Percentiles rank a stretch among this genome's conserved stretches.
Evolutionary conservation across 768 basidiomycete genomes (phyloP).

Genomic region (Dendrothele bispora): DNA sequence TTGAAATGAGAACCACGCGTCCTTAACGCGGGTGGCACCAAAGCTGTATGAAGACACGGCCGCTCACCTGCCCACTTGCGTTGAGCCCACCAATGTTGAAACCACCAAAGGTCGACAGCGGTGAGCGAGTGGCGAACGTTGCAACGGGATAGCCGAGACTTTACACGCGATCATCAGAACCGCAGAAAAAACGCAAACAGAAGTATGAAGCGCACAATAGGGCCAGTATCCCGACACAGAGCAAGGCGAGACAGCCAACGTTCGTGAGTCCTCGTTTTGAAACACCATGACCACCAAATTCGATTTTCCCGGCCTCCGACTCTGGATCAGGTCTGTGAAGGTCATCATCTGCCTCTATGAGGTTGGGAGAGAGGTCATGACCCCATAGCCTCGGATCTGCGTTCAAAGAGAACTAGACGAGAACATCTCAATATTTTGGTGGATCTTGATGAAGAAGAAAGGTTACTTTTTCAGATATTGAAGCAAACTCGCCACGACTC

Average conservation of each 20-base stretch:
- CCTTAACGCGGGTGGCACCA: background rate
- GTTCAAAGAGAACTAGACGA: slow-evolving; percentile 46
- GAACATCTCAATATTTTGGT: background rate
- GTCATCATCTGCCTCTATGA: slow-evolving; percentile 43
- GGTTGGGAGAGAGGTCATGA: slow-evolving; percentile 41
- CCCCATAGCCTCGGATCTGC: slow-evolving; percentile 61
- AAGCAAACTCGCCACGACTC: slow-evolving; percentile 14
- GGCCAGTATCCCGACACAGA: slow-evolving; percentile 32
- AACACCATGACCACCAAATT: slow-evolving; percentile 46
- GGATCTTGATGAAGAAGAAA: background rate
- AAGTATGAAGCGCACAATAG: slow-evolving; percentile 47
- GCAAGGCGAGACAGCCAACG: slow-evolving; percentile 49
- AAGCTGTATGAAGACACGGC: background rate
- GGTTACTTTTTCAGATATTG: slow-evolving; percentile 16
- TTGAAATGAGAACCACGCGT: background rate
- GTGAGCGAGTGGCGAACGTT: slow-evolving; percentile 28
- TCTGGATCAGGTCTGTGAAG: slow-evolving; percentile 26
- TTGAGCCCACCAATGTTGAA: slow-evolving; percentile 55
- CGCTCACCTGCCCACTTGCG: slow-evolving; percentile 41
- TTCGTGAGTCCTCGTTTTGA: slow-evolving; percentile 70
- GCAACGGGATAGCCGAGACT: slow-evolving; percentile 40
- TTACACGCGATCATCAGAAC: background rate
- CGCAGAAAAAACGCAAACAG: slow-evolving; percentile 34
- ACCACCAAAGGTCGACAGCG: slow-evolving; percentile 29
- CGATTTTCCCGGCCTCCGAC: slow-evolving; percentile 30